phyloP scores from a whole-genome alignment of 352 stramenopile species.

The Phytopythium kandeliae region DNA sequence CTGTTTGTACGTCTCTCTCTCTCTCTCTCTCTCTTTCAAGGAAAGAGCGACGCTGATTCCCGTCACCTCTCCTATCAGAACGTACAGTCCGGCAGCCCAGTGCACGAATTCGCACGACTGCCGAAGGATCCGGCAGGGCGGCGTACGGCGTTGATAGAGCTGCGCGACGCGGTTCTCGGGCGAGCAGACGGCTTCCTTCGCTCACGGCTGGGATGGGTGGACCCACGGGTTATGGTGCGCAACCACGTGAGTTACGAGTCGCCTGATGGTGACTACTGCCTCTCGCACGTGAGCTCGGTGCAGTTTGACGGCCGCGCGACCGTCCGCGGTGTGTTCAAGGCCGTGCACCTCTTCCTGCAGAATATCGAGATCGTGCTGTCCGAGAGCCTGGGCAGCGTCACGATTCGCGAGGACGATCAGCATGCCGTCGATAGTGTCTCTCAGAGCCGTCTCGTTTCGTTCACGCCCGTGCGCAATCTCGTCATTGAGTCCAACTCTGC shows the following conservation, averaged over 20 bases:
- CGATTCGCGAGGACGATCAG: conserved; percentile 24
- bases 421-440: conserved; percentile 9
- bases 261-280: conserved; percentile 23
- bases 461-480: conserved; percentile 18
- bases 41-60: neutral
- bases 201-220: conserved; percentile 21
- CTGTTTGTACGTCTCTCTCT: conserved; percentile 5
- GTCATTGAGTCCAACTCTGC: conserved; percentile 41
- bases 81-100: conserved; percentile 3
- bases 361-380: conserved; percentile 27
- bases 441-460: conserved; percentile 19
- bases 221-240: conserved; percentile 12
- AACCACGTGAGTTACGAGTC: conserved; percentile 12
- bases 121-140: conserved; percentile 13
- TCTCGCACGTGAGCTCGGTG: conserved; percentile 24
- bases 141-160: conserved; percentile 10
- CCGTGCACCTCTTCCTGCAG: conserved; percentile 10
- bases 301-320: conserved; percentile 12
- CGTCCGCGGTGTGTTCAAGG: conserved; percentile 20
- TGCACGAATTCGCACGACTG: conserved; percentile 25
- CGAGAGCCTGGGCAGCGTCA: conserved; percentile 20
- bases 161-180: conserved; percentile 24
- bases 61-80: neutral
- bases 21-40: no score
- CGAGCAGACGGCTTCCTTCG: conserved; percentile 20